phyloP scores from a whole-genome alignment of 2,329 filamentous ascomycete genomes.

The Ophiostoma australiae region DNA sequence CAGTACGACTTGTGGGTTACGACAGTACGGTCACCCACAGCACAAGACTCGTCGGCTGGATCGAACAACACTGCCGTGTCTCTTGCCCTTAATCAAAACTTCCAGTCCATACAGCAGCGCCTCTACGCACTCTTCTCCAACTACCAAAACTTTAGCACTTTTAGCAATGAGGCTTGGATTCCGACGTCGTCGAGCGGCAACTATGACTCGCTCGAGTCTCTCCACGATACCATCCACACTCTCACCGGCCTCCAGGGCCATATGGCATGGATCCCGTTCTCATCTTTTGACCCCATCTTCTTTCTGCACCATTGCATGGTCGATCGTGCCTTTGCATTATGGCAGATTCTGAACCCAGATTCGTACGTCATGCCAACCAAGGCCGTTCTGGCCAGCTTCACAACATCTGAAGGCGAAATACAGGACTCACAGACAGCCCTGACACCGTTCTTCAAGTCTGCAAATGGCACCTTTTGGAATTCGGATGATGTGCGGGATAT shows the following conservation, averaged over 20 bases:
- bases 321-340: constrained; percentile 70
- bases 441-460: constrained; percentile 60
- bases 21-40: constrained; percentile 54
- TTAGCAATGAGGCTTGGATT: constrained; percentile 65
- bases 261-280: constrained; percentile 65
- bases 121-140: constrained; percentile 63
- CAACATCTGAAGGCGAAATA: constrained; percentile 48
- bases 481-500: constrained; percentile 57
- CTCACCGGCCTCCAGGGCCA: constrained; percentile 59
- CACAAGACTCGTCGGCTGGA: constrained; percentile 38
- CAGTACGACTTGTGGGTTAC: constrained; percentile 56
- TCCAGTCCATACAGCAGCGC: constrained; percentile 54
- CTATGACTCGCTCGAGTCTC: constrained; percentile 60
- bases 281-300: constrained; percentile 74
- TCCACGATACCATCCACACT: constrained; percentile 61
- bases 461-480: constrained; percentile 60
- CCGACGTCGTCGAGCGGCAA: constrained; percentile 42
- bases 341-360: constrained; percentile 67
- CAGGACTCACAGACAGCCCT: constrained; percentile 55
- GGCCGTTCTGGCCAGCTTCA: constrained; percentile 57
- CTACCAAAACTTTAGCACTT: constrained; percentile 62
- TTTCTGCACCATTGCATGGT: constrained; percentile 72
- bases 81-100: constrained; percentile 47
- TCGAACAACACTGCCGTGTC: constrained; percentile 59
- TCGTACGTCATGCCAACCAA: constrained; percentile 58